phyloP scores from a whole-genome alignment of 1,284 basidiomycete genomes.

The Phylloboletellus chloephorus region DNA sequence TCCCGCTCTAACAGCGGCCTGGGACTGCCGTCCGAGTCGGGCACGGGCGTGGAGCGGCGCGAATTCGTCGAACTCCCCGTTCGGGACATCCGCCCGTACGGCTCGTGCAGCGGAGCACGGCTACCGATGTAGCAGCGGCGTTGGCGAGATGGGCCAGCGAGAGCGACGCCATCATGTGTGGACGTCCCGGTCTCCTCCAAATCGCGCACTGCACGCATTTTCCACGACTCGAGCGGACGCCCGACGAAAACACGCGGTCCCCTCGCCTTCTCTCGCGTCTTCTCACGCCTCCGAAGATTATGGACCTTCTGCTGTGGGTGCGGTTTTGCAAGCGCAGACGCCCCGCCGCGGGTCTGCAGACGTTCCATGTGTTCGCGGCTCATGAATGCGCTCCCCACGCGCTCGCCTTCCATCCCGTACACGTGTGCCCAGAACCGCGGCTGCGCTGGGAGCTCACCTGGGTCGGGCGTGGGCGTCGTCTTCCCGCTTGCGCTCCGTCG shows the following conservation, averaged over 20 bases:
- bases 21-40: conserved; percentile 14
- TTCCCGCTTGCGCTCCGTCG: background rate
- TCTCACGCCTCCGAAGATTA: conserved; percentile 1
- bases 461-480: conserved; percentile 11
- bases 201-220: conserved; percentile 19
- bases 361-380: conserved; percentile 6
- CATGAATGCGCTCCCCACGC: conserved; percentile 26
- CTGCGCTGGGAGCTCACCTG: background rate
- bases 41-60: conserved; percentile 12
- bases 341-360: background rate
- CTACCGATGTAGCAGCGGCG: conserved; percentile 20
- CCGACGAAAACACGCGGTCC: conserved; percentile 27
- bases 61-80: conserved; percentile 1
- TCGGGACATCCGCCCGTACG: conserved; percentile 21
- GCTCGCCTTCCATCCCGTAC: conserved; percentile 29
- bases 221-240: conserved; percentile 22
- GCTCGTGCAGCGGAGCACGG: conserved; percentile 13
- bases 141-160: no score
- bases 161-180: conserved; percentile 8
- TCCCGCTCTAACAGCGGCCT: conserved; percentile 12
- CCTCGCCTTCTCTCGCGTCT: background rate
- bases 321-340: background rate
- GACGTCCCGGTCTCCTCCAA: conserved; percentile 16
- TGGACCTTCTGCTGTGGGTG: background rate
- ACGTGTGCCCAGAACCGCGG: conserved; percentile 33